These are phyloP conservation scores for Saccharomycopsis schoenii DNA, from an alignment of 805 yeast species.

Conservation along the genomic window DNA sequence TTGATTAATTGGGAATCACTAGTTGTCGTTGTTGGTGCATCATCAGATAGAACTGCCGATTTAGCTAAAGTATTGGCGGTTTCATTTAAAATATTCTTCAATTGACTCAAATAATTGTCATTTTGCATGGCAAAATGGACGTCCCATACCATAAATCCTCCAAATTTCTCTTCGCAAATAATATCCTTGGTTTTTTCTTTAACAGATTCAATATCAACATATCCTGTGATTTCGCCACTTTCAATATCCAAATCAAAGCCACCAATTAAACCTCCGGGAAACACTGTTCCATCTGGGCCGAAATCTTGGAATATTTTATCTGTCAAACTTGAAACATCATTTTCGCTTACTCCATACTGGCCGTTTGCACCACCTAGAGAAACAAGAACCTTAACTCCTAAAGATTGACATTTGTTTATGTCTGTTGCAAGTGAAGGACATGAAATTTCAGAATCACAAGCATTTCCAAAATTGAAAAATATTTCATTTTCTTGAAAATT, in stretches of 20 bases:
- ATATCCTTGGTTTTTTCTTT: constrained; percentile 18
- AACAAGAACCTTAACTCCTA: constrained; percentile 69
- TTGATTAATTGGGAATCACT: no score
- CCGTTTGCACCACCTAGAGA: constrained; percentile 78
- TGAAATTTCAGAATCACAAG: neutral
- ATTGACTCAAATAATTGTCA: constrained; percentile 8
- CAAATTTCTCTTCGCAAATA: constrained; percentile 8
- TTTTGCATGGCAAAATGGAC: constrained; percentile 26
- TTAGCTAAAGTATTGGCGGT: neutral
- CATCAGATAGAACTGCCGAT: neutral
- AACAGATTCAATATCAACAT: constrained; percentile 39
- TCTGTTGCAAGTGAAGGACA: constrained; percentile 47
- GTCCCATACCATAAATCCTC: constrained; percentile 18
- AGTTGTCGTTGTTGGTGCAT: constrained; percentile 6
- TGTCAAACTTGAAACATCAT: constrained; percentile 8
- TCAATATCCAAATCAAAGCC: constrained; percentile 94
- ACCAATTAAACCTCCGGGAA: constrained; percentile 62
- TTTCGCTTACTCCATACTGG: neutral
- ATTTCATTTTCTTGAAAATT: constrained; percentile 2
- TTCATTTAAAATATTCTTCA: constrained; percentile 3
- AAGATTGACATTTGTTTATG: constrained; percentile 61
- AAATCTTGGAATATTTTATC: constrained; percentile 3
- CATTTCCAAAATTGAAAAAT: constrained; percentile 35
- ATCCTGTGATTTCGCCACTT: constrained; percentile 43
- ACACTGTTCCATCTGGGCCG: constrained; percentile 21